These are phyloP conservation scores for Guadua angustifolia DNA, from an alignment of 176 grass and related monocot species.

Conservation along the genomic window DNA sequence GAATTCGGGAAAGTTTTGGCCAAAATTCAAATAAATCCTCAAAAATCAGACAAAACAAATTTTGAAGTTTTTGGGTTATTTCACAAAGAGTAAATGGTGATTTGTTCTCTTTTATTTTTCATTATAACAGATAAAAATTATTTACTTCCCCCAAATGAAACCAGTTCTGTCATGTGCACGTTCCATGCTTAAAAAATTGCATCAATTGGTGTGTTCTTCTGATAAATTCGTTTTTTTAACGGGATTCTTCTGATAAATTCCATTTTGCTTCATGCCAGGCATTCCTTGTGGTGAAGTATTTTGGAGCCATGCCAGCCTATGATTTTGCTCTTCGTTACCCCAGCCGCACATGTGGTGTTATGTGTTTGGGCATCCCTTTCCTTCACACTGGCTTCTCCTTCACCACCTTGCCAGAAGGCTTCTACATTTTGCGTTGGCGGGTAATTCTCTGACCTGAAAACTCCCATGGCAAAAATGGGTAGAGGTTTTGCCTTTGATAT, in stretches of 20 bases:
- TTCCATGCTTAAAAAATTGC: background rate
- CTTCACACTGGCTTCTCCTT: background rate
- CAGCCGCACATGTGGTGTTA: slow-evolving; percentile 24
- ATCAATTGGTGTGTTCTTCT: background rate
- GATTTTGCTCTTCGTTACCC: slow-evolving; percentile 48
- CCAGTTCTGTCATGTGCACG: no score
- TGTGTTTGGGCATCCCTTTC: slow-evolving; percentile 48
- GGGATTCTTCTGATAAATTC: background rate
- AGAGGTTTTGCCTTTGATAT: background rate
- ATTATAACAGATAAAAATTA: background rate
- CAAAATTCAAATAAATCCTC: no score
- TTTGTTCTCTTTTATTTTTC: background rate
- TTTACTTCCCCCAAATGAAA: background rate
- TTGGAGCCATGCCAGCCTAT: slow-evolving; percentile 35
- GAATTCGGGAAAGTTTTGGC: no score
- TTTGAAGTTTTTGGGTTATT: no score
- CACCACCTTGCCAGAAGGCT: slow-evolving; percentile 49
- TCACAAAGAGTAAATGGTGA: background rate
- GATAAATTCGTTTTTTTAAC: no score
- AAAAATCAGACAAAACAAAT: no score
- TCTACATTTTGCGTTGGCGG: slow-evolving; percentile 53
- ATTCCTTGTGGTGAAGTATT: slow-evolving; percentile 44
- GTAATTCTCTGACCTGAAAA: slow-evolving; percentile 29
- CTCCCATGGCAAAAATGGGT: background rate
- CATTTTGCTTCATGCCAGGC: slow-evolving; percentile 25